Evolutionary conservation across 192 early-diverging fungal genomes (phyloP).

Genomic region (Backusella morwellensis): DNA sequence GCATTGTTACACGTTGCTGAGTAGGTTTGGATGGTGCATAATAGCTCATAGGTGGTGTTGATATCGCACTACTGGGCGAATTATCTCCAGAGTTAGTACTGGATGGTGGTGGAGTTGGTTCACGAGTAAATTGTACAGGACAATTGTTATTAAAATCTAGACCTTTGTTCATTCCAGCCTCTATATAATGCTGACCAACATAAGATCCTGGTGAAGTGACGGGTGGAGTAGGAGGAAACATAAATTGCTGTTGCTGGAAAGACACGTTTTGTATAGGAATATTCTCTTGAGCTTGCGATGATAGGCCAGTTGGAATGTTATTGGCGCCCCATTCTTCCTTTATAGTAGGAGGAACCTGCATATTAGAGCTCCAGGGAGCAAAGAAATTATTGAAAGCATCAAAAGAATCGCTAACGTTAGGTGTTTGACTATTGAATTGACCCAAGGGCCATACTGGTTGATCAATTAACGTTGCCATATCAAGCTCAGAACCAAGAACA

Average conservation of each 20-base stretch:
- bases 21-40: neutral
- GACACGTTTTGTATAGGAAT: neutral
- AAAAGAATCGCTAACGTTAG: neutral
- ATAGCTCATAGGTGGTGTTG: neutral
- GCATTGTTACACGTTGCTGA: neutral
- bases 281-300: neutral
- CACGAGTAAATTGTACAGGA: conserved; percentile 6
- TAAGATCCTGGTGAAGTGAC: neutral
- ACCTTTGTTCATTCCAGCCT: neutral
- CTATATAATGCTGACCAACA: neutral
- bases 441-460: neutral
- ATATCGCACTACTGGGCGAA: neutral
- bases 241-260: neutral
- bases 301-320: neutral
- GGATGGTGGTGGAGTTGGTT: neutral
- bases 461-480: neutral
- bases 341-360: neutral
- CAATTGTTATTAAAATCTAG: neutral
- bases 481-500: neutral
- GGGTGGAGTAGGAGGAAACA: neutral
- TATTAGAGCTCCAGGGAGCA: conserved; percentile 2
- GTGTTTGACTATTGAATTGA: neutral
- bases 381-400: neutral
- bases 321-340: neutral
- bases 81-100: neutral